Conservation (phyloP, 2,329 filamentous ascomycete species). For the Fusarium phyllophilum region DNA sequence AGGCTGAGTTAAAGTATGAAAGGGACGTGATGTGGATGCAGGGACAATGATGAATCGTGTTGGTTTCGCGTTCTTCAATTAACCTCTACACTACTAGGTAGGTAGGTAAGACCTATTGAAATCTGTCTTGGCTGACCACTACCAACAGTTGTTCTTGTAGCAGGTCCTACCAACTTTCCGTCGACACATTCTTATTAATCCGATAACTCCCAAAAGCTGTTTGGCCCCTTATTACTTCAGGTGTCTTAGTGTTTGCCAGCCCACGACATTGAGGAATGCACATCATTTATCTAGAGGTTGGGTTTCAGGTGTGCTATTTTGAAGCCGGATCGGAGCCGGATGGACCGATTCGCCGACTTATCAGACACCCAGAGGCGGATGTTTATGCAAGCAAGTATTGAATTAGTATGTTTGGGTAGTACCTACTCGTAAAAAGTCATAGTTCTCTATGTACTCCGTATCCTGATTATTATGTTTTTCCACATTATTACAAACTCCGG, state of each 20-base stretch:
- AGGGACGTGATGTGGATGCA: conserved; percentile 12
- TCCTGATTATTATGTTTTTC: background rate
- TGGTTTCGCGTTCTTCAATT: conserved; percentile 38
- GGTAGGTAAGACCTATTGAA: background rate
- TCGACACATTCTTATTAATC: background rate
- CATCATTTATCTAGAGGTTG: conserved; percentile 24
- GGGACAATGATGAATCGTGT: conserved; percentile 35
- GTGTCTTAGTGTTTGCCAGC: background rate
- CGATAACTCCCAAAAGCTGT: background rate
- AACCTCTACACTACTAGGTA: background rate
- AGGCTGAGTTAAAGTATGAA: conserved; percentile 19
- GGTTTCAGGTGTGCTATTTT: conserved; percentile 19
- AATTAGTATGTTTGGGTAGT: background rate
- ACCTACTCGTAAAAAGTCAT: background rate
- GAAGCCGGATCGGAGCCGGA: conserved; percentile 19
- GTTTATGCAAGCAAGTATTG: background rate
- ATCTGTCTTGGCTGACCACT: background rate
- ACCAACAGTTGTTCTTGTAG: background rate
- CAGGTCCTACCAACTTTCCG: background rate
- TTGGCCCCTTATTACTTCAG: background rate
- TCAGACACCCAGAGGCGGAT: background rate
- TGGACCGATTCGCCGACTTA: conserved; percentile 19
- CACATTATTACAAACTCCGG: background rate
- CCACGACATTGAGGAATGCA: conserved; percentile 4
- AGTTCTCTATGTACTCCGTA: background rate